These are phyloP conservation scores for thale cress (Arabidopsis thaliana) DNA, from an alignment of 345 rosid species.

Conservation along the genomic window TAIR10.1 NC_003070.9:27810001-27810500, in stretches of 20 bases:
- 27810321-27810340: constrained; percentile 88
- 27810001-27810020: constrained; percentile 13
- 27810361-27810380: constrained; percentile 96
- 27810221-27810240: constrained; percentile 92
- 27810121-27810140: constrained; percentile 93
- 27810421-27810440: constrained; percentile 26
- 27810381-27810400: constrained; percentile 61
- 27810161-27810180: constrained; percentile 97
- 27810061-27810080: constrained; percentile 83
- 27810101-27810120: constrained; percentile 91
- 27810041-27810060: constrained; percentile 64
- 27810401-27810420: constrained; percentile 4
- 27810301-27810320: constrained; percentile 65
- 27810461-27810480: constrained; percentile 19
- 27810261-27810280: constrained; percentile 84
- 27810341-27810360: constrained; percentile 91
- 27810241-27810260: constrained; percentile 98
- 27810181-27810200: constrained; percentile 93
- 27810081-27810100: constrained; percentile 88
- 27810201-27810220: constrained; percentile 95
- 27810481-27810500: constrained; percentile 66
- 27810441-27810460: constrained; percentile 19
- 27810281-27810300: constrained; percentile 55
- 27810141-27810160: constrained; percentile 94
- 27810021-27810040: constrained; percentile 60